Evolutionary conservation across 2,329 filamentous ascomycete species (phyloP).

Genomic region (Elsinoe perseae): DNA sequence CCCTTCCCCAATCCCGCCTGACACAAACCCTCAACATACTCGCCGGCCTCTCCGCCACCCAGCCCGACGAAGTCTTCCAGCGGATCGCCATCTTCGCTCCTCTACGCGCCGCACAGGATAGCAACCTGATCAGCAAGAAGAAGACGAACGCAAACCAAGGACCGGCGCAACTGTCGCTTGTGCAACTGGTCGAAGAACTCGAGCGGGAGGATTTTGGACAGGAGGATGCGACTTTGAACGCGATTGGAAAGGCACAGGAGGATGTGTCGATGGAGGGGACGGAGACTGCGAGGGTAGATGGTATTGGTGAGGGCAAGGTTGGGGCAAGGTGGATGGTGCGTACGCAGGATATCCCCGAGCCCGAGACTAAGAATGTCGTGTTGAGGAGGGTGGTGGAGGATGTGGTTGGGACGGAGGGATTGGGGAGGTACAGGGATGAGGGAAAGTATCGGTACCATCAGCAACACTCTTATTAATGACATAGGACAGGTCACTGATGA

Average conservation of each 20-base stretch:
- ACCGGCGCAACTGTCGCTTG: conserved; percentile 15
- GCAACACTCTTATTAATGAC: no score
- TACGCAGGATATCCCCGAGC: conserved; percentile 18
- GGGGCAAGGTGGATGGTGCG: neutral
- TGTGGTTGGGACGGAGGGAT: neutral
- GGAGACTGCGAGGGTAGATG: neutral
- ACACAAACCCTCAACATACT: conserved; percentile 55
- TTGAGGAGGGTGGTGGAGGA: conserved; percentile 15
- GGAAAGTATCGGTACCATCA: neutral
- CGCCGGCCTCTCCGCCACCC: conserved; percentile 54
- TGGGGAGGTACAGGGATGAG: neutral
- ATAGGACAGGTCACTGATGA: conserved; percentile 22
- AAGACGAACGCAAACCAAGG: conserved; percentile 20
- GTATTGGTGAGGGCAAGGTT: neutral
- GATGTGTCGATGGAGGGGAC: neutral
- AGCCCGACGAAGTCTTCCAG: conserved; percentile 48
- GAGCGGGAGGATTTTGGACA: conserved; percentile 31
- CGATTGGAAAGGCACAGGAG: conserved; percentile 14
- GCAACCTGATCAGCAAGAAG: conserved; percentile 31
- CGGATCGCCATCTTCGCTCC: conserved; percentile 54
- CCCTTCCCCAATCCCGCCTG: conserved; percentile 50
- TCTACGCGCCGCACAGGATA: conserved; percentile 34
- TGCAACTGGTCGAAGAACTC: conserved; percentile 24
- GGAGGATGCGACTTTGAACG: conserved; percentile 14
- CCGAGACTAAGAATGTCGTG: conserved; percentile 18